phyloP scores from a whole-genome alignment of 176 grass and related monocot genomes.

The Triticum dicoccoides region DNA sequence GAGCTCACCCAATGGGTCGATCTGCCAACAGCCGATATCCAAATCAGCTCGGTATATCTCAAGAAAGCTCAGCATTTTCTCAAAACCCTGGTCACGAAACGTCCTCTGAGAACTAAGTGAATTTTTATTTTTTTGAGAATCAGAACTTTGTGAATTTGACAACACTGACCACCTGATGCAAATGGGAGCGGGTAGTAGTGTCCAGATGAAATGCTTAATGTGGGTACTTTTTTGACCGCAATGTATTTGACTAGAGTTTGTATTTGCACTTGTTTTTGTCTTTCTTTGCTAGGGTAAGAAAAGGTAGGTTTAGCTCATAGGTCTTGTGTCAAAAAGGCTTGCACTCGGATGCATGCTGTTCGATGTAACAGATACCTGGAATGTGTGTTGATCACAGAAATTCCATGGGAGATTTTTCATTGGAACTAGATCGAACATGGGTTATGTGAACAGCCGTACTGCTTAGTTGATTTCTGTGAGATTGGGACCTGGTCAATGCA shows the following conservation, averaged over 20 bases:
- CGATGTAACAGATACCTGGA: neutral
- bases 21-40: conserved; percentile 23
- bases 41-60: conserved; percentile 58
- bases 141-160: conserved; percentile 35
- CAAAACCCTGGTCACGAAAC: conserved; percentile 34
- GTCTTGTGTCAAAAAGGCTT: neutral
- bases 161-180: conserved; percentile 27
- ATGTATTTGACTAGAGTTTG: conserved; percentile 44
- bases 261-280: neutral
- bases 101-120: conserved; percentile 34
- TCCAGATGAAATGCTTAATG: conserved; percentile 47
- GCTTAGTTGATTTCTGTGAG: too few species aligned
- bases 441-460: too few species aligned
- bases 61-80: conserved; percentile 63
- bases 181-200: conserved; percentile 12
- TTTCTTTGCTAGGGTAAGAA: neutral
- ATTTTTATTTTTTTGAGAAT: neutral
- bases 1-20: conserved; percentile 15
- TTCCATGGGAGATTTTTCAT: too few species aligned
- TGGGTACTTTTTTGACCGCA: conserved; percentile 45
- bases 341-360: neutral
- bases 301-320: neutral
- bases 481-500: too few species aligned
- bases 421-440: too few species aligned
- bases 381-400: neutral